Percentiles rank a stretch among this genome's conserved stretches.
phyloP scores from a whole-genome alignment of 1,284 basidiomycete genomes.

The Ganoderma lingzhi region DNA sequence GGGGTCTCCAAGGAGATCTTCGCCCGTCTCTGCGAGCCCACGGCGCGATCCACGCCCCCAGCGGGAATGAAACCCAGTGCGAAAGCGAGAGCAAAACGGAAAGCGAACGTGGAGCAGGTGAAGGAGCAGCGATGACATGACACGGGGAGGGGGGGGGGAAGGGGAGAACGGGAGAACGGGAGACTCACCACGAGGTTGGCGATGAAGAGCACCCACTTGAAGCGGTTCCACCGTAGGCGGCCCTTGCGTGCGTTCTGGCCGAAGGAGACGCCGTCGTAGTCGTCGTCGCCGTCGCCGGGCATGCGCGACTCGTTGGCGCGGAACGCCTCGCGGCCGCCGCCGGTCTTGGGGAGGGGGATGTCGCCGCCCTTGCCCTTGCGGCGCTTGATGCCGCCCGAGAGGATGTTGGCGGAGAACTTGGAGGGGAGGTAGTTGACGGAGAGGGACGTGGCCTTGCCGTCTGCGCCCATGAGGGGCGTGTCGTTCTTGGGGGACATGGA shows the following conservation, averaged over 20 bases:
- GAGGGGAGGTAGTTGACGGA: constrained; percentile 65
- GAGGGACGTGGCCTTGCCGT: constrained; percentile 45
- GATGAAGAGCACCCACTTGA: constrained; percentile 66
- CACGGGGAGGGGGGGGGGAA: too few species aligned
- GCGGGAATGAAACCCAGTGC: constrained; percentile 1
- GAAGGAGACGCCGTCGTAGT: constrained; percentile 56
- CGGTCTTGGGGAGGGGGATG: constrained; percentile 48
- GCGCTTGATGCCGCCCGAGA: constrained; percentile 51
- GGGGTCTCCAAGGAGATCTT: constrained; percentile 4
- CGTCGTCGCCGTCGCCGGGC: constrained; percentile 63
- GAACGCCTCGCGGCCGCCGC: constrained; percentile 65
- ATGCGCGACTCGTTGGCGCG: constrained; percentile 53
- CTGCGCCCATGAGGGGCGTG: constrained; percentile 35
- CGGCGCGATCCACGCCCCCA: background rate
- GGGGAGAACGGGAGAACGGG: background rate
- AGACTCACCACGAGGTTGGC: constrained; percentile 59
- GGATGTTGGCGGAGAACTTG: constrained; percentile 61
- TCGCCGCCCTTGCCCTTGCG: constrained; percentile 44
- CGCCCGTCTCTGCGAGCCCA: background rate
- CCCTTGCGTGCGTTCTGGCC: constrained; percentile 49
- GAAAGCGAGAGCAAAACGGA: background rate
- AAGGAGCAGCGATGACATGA: constrained; percentile 3
- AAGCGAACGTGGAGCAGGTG: constrained; percentile 5
- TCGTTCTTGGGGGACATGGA: constrained; percentile 40
- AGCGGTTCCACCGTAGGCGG: constrained; percentile 64